phyloP scores from a whole-genome alignment of 208 protist species.

The Wallacemonas collosoma region DNA sequence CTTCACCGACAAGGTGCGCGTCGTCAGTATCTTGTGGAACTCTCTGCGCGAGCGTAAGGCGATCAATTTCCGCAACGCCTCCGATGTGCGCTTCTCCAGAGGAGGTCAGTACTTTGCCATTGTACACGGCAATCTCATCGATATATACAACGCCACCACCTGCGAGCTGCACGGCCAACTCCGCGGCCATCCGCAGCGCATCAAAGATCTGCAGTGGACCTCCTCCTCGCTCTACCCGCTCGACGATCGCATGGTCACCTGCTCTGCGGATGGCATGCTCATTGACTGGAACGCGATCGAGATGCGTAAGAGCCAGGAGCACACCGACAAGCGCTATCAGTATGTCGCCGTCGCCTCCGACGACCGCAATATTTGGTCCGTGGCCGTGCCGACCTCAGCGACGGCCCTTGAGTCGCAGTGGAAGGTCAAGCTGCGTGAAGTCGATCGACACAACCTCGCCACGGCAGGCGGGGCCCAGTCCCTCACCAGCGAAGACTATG shows the following conservation, averaged over 20 bases:
- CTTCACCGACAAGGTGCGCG: constrained; percentile 93
- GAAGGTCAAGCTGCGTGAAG: constrained; percentile 91
- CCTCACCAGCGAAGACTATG: constrained; percentile 64
- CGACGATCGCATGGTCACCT: constrained; percentile 90
- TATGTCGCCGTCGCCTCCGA: constrained; percentile 90
- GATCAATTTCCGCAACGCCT: constrained; percentile 90
- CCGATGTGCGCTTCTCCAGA: constrained; percentile 89
- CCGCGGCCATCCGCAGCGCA: constrained; percentile 92
- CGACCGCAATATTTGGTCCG: constrained; percentile 86
- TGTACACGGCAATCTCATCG: constrained; percentile 92
- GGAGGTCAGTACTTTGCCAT: constrained; percentile 95
- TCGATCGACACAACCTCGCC: constrained; percentile 66
- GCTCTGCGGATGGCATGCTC: constrained; percentile 94
- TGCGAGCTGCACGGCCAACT: constrained; percentile 92
- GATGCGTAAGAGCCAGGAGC: constrained; percentile 87
- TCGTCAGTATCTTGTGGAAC: constrained; percentile 95
- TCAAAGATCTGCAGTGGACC: constrained; percentile 85
- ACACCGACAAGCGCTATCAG: constrained; percentile 90
- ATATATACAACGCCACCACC: constrained; percentile 93
- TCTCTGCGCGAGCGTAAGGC: constrained; percentile 84
- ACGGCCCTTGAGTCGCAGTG: constrained; percentile 64
- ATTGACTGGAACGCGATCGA: constrained; percentile 93
- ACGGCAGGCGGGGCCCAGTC: constrained; percentile 21
- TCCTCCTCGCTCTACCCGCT: constrained; percentile 85
- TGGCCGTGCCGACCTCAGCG: constrained; percentile 79